phyloP scores from a whole-genome alignment of 2,329 filamentous ascomycete species.

The Cryphonectria carpinicola region DNA sequence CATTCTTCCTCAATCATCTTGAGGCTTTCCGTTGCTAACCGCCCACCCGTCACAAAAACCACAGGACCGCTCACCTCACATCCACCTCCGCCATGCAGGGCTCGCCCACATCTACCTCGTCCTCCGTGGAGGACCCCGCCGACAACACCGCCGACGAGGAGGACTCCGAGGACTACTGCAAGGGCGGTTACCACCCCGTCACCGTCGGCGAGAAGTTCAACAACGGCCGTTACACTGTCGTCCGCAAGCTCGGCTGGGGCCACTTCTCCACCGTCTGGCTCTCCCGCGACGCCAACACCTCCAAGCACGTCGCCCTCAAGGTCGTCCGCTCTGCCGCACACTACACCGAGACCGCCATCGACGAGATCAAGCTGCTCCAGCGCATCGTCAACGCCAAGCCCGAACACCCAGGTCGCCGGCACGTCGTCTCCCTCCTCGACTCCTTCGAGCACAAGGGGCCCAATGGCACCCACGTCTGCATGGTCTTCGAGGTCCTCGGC shows the following conservation, averaged over 20 bases:
- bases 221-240: conserved; percentile 92
- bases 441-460: conserved; percentile 98
- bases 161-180: conserved; percentile 99
- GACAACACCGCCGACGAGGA: conserved; percentile 97
- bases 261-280: conserved; percentile 98
- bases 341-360: conserved; percentile 98
- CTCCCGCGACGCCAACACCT: conserved; percentile 79
- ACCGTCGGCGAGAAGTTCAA: conserved; percentile 96
- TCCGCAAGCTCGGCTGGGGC: conserved; percentile 96
- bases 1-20: not conserved
- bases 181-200: conserved; percentile 97
- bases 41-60: conserved; percentile 29
- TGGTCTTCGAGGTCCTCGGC: conserved; percentile 98
- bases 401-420: conserved; percentile 88
- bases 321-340: conserved; percentile 96
- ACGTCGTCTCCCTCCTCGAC: conserved; percentile 94
- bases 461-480: conserved; percentile 95
- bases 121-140: conserved; percentile 78
- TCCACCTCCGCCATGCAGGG: conserved; percentile 62
- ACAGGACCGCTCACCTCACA: conserved; percentile 58
- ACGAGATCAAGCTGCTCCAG: conserved; percentile 98
- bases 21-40: conserved; percentile 35
- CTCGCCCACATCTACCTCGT: conserved; percentile 74
- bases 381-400: conserved; percentile 96
- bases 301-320: conserved; percentile 96